A percentile compares a stretch with the other conserved stretches of the same genome.
Evolutionary conservation across 2,329 filamentous ascomycete genomes (phyloP).

Genomic region (Dactylella cylindrospora): DNA sequence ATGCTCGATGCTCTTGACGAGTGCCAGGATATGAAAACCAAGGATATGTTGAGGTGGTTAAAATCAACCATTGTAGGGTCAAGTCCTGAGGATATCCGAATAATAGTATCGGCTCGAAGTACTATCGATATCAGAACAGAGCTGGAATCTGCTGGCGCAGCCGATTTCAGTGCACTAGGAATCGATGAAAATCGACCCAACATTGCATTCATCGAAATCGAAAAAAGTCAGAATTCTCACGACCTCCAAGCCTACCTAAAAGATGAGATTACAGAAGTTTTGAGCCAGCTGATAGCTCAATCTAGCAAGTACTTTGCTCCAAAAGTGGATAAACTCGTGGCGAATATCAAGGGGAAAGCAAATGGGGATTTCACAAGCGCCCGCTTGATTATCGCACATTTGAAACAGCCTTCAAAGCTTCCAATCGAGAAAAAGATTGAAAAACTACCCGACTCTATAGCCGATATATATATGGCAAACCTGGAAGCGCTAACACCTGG

Average conservation of each 20-base stretch:
- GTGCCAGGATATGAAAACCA: slow-evolving; percentile 15
- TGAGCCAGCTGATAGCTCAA: not conserved
- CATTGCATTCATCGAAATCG: slow-evolving; percentile 2
- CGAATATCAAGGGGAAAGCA: slow-evolving; percentile 2
- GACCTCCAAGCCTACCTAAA: slow-evolving; percentile 12
- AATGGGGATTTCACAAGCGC: slow-evolving; percentile 18
- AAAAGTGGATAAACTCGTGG: not conserved
- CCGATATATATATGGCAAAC: slow-evolving; percentile 24
- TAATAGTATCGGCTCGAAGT: slow-evolving; percentile 19
- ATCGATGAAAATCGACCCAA: not conserved
- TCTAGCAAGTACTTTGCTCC: not conserved
- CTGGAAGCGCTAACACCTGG: slow-evolving; percentile 20
- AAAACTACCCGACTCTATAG: slow-evolving; percentile 9
- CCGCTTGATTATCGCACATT: slow-evolving; percentile 6
- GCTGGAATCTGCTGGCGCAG: not conserved
- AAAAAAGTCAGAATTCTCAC: not conserved
- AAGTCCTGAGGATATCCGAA: not conserved
- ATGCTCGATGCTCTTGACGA: slow-evolving; percentile 27
- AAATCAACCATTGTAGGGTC: not conserved
- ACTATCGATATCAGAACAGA: slow-evolving; percentile 12
- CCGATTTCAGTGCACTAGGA: not conserved
- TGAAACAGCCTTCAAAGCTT: slow-evolving; percentile 18
- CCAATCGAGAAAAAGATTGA: slow-evolving; percentile 12
- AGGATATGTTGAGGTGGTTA: not conserved
- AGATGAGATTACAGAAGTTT: not conserved